phyloP scores from a whole-genome alignment of 495 filamentous ascomycete genomes.

The Geopyxis carbonaria region DNA sequence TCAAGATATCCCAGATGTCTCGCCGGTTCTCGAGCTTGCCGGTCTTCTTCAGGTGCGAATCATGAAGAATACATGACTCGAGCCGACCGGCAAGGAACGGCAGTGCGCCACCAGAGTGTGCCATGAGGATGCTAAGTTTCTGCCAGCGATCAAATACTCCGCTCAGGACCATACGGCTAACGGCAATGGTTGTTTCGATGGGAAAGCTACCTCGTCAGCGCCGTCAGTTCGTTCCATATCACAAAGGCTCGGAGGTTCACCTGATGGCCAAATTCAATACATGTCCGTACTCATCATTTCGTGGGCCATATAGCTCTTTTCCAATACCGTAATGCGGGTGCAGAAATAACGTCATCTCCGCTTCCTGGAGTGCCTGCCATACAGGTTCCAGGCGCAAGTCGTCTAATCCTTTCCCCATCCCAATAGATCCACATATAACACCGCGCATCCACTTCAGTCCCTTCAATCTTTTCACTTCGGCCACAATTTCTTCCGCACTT shows the following conservation, averaged over 20 bases:
- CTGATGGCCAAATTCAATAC: constrained; percentile 74
- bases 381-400: constrained; percentile 55
- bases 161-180: constrained; percentile 68
- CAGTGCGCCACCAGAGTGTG: constrained; percentile 76
- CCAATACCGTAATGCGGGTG: constrained; percentile 92
- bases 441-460: constrained; percentile 53
- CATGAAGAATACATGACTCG: constrained; percentile 75
- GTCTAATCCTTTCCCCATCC: constrained; percentile 66
- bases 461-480: constrained; percentile 45
- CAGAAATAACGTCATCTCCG: constrained; percentile 53
- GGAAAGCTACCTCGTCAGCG: constrained; percentile 39
- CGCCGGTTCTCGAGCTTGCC: constrained; percentile 32
- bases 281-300: constrained; percentile 62
- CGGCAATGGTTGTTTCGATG: constrained; percentile 82
- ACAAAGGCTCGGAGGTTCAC: constrained; percentile 1
- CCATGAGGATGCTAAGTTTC: constrained; percentile 55
- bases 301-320: constrained; percentile 54
- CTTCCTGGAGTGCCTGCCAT: constrained; percentile 48
- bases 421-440: constrained; percentile 74
- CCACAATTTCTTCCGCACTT: constrained; percentile 39
- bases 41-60: constrained; percentile 45
- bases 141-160: constrained; percentile 71
- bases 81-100: constrained; percentile 81
- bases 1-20: constrained; percentile 63
- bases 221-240: background rate